Conservation (phyloP, 192 early-diverging fungal genomes). For the Backusella parvicylindrica region DNA sequence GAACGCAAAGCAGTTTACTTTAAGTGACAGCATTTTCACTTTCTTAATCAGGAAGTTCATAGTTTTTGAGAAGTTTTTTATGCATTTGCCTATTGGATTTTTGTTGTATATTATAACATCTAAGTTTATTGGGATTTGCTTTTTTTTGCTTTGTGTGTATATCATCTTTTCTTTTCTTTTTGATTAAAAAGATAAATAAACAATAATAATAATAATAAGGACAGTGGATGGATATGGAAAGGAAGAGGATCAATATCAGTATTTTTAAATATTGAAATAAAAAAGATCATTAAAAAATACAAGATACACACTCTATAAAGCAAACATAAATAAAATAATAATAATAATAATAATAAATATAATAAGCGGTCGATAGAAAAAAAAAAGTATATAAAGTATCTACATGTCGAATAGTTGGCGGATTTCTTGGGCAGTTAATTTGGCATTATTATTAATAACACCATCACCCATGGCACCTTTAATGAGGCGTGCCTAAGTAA, state of each 20-base stretch:
- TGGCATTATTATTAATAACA: constrained; percentile 10
- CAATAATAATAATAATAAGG: not conserved
- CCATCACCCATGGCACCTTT: constrained; percentile 35
- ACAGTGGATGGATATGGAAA: not conserved
- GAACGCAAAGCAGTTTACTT: not conserved
- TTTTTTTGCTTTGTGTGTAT: not conserved
- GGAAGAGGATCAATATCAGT: not conserved
- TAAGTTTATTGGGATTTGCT: not conserved
- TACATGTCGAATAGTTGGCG: constrained; percentile 24
- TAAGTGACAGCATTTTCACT: not conserved
- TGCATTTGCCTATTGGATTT: not conserved
- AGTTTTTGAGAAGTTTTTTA: no score
- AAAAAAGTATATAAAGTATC: constrained; percentile 1
- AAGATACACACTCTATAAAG: not conserved
- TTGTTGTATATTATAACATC: not conserved
- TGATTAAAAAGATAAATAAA: not conserved
- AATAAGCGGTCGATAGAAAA: not conserved
- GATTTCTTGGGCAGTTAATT: constrained; percentile 34
- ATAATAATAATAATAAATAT: not conserved
- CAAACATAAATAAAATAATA: not conserved
- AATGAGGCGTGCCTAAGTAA: constrained; percentile 19
- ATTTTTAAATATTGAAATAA: not conserved
- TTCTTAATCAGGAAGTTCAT: no score
- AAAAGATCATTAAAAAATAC: not conserved
- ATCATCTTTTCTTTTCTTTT: not conserved